These are phyloP conservation scores for Neocallimastix lanati DNA, from an alignment of 192 early-diverging fungal species.

Conservation along the genomic window DNA sequence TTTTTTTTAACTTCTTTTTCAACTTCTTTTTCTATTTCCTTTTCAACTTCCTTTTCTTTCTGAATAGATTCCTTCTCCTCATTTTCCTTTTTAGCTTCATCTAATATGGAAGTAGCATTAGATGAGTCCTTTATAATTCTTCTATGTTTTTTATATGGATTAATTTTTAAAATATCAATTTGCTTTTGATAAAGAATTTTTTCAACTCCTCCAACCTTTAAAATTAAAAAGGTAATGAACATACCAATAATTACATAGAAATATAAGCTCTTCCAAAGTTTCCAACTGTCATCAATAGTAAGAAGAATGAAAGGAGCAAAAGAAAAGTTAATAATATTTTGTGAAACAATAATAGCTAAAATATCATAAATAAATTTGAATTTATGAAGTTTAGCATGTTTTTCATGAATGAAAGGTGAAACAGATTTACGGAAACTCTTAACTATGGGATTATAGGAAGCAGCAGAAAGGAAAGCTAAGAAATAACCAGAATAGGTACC, in stretches of 20 bases:
- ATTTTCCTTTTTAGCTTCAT: no score
- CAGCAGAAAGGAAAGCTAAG: neutral
- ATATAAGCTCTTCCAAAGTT: neutral
- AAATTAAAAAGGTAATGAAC: neutral
- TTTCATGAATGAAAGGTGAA: neutral
- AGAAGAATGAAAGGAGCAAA: neutral
- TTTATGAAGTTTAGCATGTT: neutral
- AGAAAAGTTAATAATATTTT: neutral
- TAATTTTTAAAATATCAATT: neutral
- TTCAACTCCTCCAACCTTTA: neutral
- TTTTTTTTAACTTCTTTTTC: no score
- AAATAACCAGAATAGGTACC: conserved; percentile 79
- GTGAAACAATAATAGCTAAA: neutral
- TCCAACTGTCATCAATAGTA: neutral
- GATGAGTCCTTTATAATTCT: neutral
- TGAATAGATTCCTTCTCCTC: no score
- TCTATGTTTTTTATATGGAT: neutral
- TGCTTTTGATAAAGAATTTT: neutral
- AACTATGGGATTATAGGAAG: neutral
- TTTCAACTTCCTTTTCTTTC: no score
- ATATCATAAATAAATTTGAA: neutral
- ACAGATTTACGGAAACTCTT: neutral
- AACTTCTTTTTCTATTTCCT: no score
- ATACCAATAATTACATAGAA: neutral
- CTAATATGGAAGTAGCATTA: no score